phyloP scores from a whole-genome alignment of 129 eudicot genomes.

The Chrysanthemum makinoi region DNA sequence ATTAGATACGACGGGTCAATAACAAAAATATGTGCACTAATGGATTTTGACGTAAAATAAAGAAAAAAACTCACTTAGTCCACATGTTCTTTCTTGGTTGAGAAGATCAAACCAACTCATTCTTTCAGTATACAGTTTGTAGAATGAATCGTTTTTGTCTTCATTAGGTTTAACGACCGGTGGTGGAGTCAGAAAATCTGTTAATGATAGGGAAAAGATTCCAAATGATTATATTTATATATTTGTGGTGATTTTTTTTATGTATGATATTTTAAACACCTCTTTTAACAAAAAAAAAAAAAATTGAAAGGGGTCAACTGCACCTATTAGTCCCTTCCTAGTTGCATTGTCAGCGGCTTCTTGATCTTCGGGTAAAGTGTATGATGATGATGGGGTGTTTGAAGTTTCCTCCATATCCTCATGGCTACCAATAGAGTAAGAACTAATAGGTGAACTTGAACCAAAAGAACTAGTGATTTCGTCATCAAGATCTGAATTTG shows the following conservation, averaged over 20 bases:
- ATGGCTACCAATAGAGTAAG: constrained; percentile 20
- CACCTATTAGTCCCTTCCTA: constrained; percentile 9
- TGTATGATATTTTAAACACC: not conserved
- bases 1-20: not conserved
- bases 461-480: constrained; percentile 28
- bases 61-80: constrained; percentile 35
- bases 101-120: constrained; percentile 72
- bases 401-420: constrained; percentile 20
- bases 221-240: not conserved
- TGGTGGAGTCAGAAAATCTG: constrained; percentile 22
- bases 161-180: constrained; percentile 8
- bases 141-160: constrained; percentile 39
- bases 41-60: not conserved
- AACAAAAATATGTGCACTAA: not conserved
- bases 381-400: constrained; percentile 29
- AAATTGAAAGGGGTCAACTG: not conserved
- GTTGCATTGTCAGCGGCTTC: constrained; percentile 10
- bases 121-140: constrained; percentile 43
- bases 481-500: constrained; percentile 35
- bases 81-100: constrained; percentile 49
- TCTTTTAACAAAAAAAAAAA: not conserved
- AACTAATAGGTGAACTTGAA: constrained; percentile 24
- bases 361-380: constrained; percentile 20
- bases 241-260: not conserved
- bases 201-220: not conserved